Base-by-base conservation (phyloP, 352 stramenopile species). In the Phytophthora boehmeriae region DNA sequence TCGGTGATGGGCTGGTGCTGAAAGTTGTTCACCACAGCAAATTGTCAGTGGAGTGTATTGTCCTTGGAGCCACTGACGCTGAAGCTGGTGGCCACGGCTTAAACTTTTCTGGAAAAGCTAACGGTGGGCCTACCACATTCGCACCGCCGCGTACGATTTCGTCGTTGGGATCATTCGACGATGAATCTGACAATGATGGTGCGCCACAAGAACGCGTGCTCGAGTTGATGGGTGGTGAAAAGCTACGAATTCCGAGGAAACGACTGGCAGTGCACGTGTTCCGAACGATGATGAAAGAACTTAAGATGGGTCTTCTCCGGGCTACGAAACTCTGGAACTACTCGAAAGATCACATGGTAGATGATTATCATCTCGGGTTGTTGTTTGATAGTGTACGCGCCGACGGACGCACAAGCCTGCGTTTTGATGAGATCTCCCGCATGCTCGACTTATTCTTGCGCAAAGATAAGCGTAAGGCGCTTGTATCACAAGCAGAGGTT, bases 251-350 rank as follows among this genome's bases (percentile, higher is more conserved):
- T n/a, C 87, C 87, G 6, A 88, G 68, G 58, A 76, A 80, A 23
- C 72, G 89, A 51, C 83, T 96, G 54, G 78, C 69, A 13, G 71
- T 92, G 17, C 87, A 96, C 38, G 75, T 96, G 32, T 66, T 80
- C 39, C 83, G 83, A 25, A 87, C 68, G 8, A 66, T 89, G 23
- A 48, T 93, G 1, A 90, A 92, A 44, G 87, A 95, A 36, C 66
- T 96, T 8, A 88, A 86, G 27, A 77, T 84, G 53, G 75, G 77
- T 11, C 48, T 94, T 0, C 56, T 93, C 45, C 85, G 85, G 47
- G 87, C 87, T 35, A 95, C 80, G 14, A 95, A 94, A 66, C 63
- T 93, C 35, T 93, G 76, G 83, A 90, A 93, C 49, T 88, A 90
- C 58, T 86, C 80, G 5, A 89, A 91, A 51, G 60, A 80, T 14